A percentile compares a stretch with the other conserved stretches of the same genome.
Evolutionary conservation across 148 eudicot species (phyloP).

Genomic region (Chenopodium berlandieri): DNA sequence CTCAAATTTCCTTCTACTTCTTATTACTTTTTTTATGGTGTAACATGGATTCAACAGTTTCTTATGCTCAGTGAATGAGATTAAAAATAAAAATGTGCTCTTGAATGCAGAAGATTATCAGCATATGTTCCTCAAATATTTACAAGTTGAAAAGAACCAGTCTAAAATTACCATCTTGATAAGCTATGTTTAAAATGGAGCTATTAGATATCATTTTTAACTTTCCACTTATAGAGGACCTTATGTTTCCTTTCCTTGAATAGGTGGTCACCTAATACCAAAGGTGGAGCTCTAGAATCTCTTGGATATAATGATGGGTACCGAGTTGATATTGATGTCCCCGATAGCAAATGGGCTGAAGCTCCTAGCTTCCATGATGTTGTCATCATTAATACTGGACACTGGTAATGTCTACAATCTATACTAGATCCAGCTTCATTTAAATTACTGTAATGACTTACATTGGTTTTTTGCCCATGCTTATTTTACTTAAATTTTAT

Average conservation of each 20-base stretch:
- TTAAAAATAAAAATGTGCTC: background rate
- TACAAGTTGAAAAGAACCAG: background rate
- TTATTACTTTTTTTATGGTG: too few species aligned
- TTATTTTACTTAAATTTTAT: too few species aligned
- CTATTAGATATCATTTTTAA: background rate
- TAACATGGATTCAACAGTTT: background rate
- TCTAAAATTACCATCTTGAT: background rate
- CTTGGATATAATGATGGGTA: slow-evolving; percentile 91
- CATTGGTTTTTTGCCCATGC: background rate
- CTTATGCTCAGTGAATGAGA: background rate
- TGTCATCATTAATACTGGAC: slow-evolving; percentile 88
- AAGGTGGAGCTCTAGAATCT: slow-evolving; percentile 65
- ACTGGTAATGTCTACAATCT: slow-evolving; percentile 53
- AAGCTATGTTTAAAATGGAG: background rate
- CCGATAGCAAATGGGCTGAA: slow-evolving; percentile 81
- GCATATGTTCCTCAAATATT: background rate
- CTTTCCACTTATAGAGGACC: background rate
- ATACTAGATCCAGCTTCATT: background rate
- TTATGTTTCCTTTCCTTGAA: slow-evolving; percentile 12
- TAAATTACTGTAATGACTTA: background rate
- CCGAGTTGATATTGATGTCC: slow-evolving; percentile 84
- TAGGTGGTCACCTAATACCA: slow-evolving; percentile 73
- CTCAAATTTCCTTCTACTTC: background rate
- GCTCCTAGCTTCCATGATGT: slow-evolving; percentile 84
- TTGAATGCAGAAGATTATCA: background rate